Conservation (phyloP, 768 basidiomycete genomes). For the Boletus sp. region DNA sequence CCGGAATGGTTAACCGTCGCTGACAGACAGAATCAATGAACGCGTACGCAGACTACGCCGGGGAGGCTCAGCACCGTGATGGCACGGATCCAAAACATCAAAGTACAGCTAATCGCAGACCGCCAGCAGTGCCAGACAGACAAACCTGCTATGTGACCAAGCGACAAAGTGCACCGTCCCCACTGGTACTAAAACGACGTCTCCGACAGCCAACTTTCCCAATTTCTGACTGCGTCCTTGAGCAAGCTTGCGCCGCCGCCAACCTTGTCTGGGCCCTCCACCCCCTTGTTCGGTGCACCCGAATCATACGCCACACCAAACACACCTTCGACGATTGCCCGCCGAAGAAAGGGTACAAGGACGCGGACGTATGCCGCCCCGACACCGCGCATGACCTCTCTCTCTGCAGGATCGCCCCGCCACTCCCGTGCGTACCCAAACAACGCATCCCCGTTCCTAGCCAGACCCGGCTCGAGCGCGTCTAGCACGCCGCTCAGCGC, state of each 20-base stretch:
- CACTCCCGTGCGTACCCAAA: conserved; percentile 43
- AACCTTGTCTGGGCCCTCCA: neutral
- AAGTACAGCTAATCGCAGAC: neutral
- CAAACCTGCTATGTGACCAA: too few relatives aligned
- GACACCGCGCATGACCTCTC: conserved; percentile 43
- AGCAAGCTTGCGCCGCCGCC: conserved; percentile 4
- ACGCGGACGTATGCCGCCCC: conserved; percentile 59
- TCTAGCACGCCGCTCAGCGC: conserved; percentile 49
- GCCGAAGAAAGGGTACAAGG: conserved; percentile 67
- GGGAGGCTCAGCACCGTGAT: neutral
- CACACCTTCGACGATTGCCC: conserved; percentile 73
- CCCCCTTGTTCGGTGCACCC: neutral
- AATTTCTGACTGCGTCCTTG: conserved; percentile 13
- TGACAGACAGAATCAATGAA: neutral
- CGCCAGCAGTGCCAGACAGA: too few relatives aligned
- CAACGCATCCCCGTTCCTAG: conserved; percentile 44
- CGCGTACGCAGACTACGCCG: neutral
- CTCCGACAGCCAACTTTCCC: conserved; percentile 32
- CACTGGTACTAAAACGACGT: neutral
- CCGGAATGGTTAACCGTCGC: neutral
- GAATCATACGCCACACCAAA: conserved; percentile 45
- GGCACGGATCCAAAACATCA: neutral
- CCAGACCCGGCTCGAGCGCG: conserved; percentile 54
- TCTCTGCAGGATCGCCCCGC: conserved; percentile 35
- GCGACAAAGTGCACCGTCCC: too few relatives aligned